phyloP scores from a whole-genome alignment of 1,284 basidiomycete genomes.

The Boletellus deceptivus region DNA sequence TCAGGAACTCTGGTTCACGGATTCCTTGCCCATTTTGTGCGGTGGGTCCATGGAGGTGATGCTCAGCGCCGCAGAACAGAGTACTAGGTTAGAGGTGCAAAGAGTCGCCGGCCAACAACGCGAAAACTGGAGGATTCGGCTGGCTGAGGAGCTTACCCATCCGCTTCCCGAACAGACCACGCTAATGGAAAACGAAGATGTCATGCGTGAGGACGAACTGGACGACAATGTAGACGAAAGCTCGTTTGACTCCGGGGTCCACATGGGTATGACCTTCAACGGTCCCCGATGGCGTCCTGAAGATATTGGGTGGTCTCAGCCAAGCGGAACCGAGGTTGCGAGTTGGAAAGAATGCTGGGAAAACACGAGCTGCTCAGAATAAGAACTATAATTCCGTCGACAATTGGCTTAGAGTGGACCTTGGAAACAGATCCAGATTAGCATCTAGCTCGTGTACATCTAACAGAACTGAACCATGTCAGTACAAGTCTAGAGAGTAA shows the following conservation, averaged over 20 bases:
- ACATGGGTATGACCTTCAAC: conserved; percentile 17
- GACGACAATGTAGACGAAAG: conserved; percentile 15
- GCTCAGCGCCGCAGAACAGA: conserved; percentile 47
- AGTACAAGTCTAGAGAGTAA: not conserved
- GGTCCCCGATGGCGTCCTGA: conserved; percentile 5
- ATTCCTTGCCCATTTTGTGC: conserved; percentile 56
- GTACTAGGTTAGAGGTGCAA: conserved; percentile 26
- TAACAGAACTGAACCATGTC: conserved; percentile 12
- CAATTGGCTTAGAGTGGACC: conserved; percentile 1
- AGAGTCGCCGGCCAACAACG: conserved; percentile 23
- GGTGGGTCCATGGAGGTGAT: conserved; percentile 68
- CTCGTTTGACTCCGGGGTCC: conserved; percentile 30
- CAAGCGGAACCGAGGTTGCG: conserved; percentile 5
- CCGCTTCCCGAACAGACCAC: conserved; percentile 3
- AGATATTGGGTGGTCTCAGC: conserved; percentile 18
- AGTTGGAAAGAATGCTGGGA: conserved; percentile 1
- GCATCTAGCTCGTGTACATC: conserved; percentile 26
- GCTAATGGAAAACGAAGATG: conserved; percentile 9
- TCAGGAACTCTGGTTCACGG: conserved; percentile 71
- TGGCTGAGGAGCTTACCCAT: conserved; percentile 15
- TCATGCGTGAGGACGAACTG: conserved; percentile 16
- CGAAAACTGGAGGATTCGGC: conserved; percentile 27
- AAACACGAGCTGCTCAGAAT: not conserved
- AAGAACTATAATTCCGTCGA: not conserved
- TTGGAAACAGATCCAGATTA: conserved; percentile 21